Evolutionary conservation across 345 rosid genomes (phyloP).

Genomic region (Anacardium occidentale): DNA sequence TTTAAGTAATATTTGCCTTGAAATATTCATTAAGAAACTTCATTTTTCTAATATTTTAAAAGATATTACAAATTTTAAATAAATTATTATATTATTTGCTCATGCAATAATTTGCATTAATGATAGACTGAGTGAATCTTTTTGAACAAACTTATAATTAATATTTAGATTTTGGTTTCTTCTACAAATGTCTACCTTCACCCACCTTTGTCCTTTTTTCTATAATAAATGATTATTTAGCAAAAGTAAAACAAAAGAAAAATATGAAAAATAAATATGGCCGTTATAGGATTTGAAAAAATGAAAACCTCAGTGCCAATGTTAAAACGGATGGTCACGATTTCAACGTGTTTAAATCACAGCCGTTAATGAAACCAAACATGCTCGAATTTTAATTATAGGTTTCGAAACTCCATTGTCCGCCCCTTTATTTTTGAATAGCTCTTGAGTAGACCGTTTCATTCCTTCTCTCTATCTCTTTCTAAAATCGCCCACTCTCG

Average conservation of each 20-base stretch:
- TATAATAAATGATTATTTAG: not conserved
- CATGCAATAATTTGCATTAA: too few relatives aligned
- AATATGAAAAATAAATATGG: slow-evolving; percentile 23
- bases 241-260: not conserved
- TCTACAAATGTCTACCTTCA: too few relatives aligned
- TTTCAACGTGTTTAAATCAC: slow-evolving; percentile 21
- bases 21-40: too few relatives aligned
- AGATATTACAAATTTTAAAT: too few relatives aligned
- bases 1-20: too few relatives aligned
- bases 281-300: slow-evolving; percentile 46
- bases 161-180: too few relatives aligned
- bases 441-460: slow-evolving; percentile 46
- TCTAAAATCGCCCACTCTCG: not conserved
- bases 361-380: slow-evolving; percentile 28
- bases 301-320: not conserved
- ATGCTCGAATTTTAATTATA: slow-evolving; percentile 38
- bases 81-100: too few relatives aligned
- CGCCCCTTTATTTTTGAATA: slow-evolving; percentile 69
- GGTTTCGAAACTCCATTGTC: slow-evolving; percentile 53
- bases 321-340: slow-evolving; percentile 38
- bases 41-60: too few relatives aligned
- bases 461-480: slow-evolving; percentile 27
- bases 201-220: too few relatives aligned
- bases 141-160: too few relatives aligned
- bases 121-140: too few relatives aligned